Conservation (phyloP, 2,329 filamentous ascomycete genomes). For the Aspergillus neotritici region DNA sequence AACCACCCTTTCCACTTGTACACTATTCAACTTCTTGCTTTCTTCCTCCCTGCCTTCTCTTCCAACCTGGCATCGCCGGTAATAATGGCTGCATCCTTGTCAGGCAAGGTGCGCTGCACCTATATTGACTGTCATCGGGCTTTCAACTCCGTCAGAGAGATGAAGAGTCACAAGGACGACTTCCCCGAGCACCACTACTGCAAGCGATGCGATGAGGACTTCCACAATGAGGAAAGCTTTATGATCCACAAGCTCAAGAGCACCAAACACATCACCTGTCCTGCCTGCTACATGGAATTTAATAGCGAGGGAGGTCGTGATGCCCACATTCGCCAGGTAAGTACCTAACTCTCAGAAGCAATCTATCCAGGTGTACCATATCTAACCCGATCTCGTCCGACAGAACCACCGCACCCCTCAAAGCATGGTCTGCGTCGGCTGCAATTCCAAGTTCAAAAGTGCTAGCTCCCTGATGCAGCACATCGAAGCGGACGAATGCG, state of each 20-base stretch:
- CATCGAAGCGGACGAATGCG: constrained; percentile 50
- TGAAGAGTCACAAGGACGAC: constrained; percentile 49
- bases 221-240: constrained; percentile 39
- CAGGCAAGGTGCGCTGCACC: constrained; percentile 39
- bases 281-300: constrained; percentile 54
- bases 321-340: constrained; percentile 48
- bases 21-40: not conserved
- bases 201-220: constrained; percentile 42
- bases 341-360: constrained; percentile 6
- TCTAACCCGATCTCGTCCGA: constrained; percentile 1
- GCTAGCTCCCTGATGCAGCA: constrained; percentile 50
- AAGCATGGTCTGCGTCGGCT: constrained; percentile 46
- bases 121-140: constrained; percentile 41
- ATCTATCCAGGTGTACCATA: not conserved
- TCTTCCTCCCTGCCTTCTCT: not conserved
- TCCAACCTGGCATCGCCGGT: not conserved
- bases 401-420: constrained; percentile 48
- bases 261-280: constrained; percentile 49
- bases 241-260: constrained; percentile 47
- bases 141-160: constrained; percentile 43
- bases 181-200: constrained; percentile 39
- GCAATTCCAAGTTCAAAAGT: constrained; percentile 42
- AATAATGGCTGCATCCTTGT: constrained; percentile 7
- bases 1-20: too few relatives aligned
- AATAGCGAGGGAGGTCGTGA: constrained; percentile 48